A percentile compares a stretch with the other conserved stretches of the same genome.
phyloP scores from a whole-genome alignment of 164 flowering plant species.

The Vitis vinifera region ASM3070453v1 NC_081809.1:10793001-10793500 shows the following conservation, averaged over 20 bases:
- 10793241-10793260: conserved; percentile 74
- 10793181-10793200: neutral
- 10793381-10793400: no score
- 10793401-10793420: neutral
- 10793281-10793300: conserved; percentile 78
- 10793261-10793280: conserved; percentile 79
- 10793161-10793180: neutral
- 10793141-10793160: neutral
- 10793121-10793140: neutral
- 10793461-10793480: conserved; percentile 81
- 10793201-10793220: conserved; percentile 43
- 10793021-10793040: no score
- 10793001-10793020: no score
- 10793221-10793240: conserved; percentile 69
- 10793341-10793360: conserved; percentile 77
- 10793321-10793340: conserved; percentile 85
- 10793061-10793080: no score
- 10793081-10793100: neutral
- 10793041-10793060: no score
- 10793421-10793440: neutral
- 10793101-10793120: neutral
- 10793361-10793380: conserved; percentile 47
- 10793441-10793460: conserved; percentile 38
- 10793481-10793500: conserved; percentile 92
- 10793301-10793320: conserved; percentile 69